These are phyloP conservation scores for Pseudogymnoascus sp. DNA, from an alignment of 2,329 filamentous ascomycete genomes.

Conservation along the genomic window DNA sequence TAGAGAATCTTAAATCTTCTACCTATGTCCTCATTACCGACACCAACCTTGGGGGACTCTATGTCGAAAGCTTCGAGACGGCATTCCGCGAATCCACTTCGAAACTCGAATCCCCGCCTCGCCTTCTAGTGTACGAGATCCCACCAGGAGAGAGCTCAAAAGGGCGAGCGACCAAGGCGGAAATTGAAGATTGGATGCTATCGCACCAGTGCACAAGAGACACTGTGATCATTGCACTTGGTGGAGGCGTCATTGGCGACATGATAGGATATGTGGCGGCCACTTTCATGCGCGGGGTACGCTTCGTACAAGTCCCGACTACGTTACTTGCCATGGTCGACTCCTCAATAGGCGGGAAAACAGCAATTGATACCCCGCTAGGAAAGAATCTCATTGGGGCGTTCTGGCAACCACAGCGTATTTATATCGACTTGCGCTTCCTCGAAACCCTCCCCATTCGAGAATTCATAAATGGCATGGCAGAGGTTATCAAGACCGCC, in stretches of 20 bases:
- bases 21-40: constrained; percentile 97
- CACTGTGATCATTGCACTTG: constrained; percentile 88
- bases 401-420: constrained; percentile 91
- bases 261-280: constrained; percentile 97
- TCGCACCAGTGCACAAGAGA: constrained; percentile 87
- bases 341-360: constrained; percentile 97
- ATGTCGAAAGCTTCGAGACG: constrained; percentile 69
- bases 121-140: constrained; percentile 79
- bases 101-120: constrained; percentile 41
- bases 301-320: constrained; percentile 93
- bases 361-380: constrained; percentile 90
- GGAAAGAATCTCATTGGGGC: constrained; percentile 95
- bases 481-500: constrained; percentile 94
- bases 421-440: constrained; percentile 91
- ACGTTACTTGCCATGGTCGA: constrained; percentile 96
- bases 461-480: constrained; percentile 98
- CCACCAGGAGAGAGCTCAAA: constrained; percentile 92
- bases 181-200: constrained; percentile 97
- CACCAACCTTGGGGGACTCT: constrained; percentile 77
- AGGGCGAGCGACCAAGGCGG: constrained; percentile 84
- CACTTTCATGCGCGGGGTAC: constrained; percentile 96
- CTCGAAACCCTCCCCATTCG: constrained; percentile 82
- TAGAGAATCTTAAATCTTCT: constrained; percentile 70
- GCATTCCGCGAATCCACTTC: constrained; percentile 49
- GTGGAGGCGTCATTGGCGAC: constrained; percentile 94